Conservation (phyloP, 2,329 filamentous ascomycete genomes). For the Microsporum ferrugineum region DNA sequence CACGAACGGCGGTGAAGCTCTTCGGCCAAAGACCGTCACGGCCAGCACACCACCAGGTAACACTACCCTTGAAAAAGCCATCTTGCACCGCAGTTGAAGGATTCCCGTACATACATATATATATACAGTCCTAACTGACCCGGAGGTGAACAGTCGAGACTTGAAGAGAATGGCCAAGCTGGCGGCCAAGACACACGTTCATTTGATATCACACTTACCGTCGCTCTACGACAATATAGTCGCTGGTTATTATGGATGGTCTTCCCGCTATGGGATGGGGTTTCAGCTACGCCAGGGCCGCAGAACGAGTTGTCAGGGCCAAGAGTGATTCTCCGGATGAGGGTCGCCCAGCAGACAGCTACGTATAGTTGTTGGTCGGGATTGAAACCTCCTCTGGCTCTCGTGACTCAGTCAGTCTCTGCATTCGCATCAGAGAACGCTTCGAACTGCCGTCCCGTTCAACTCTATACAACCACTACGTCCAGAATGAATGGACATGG, state of each 20-base stretch:
- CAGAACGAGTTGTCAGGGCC: background rate
- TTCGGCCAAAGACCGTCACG: background rate
- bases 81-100: background rate
- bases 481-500: no score
- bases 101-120: background rate
- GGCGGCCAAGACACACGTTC: no score
- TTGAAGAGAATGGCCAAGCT: no score
- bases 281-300: background rate
- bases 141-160: background rate
- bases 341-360: background rate
- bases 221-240: no score
- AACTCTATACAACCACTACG: no score
- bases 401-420: background rate
- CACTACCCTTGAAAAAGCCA: no score
- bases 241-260: no score
- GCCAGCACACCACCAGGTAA: background rate
- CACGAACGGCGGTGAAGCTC: constrained; percentile 16
- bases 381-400: background rate
- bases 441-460: no score
- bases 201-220: no score
- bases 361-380: background rate
- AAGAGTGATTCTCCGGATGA: background rate
- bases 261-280: background rate
- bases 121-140: background rate
- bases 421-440: no score